Conservation (phyloP, 768 basidiomycete genomes). For the Lactifluus volemus region DNA sequence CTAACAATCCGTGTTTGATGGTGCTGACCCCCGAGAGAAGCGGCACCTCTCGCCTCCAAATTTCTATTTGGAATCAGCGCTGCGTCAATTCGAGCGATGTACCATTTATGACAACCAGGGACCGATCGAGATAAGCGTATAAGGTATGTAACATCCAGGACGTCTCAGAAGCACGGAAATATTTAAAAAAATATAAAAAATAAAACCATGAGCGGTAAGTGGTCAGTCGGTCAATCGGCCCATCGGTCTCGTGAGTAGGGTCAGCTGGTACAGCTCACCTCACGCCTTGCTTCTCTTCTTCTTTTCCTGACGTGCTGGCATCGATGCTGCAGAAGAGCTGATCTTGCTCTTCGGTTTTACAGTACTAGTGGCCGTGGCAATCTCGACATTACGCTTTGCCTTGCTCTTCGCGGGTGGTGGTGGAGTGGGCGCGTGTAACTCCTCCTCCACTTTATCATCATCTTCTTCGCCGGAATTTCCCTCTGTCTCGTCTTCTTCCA, state of each 20-base stretch:
- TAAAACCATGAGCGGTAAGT: not conserved
- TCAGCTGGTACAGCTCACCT: constrained; percentile 22
- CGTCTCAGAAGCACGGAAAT: constrained; percentile 2
- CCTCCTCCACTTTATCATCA: constrained; percentile 30
- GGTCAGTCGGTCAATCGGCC: not conserved
- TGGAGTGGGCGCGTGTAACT: constrained; percentile 24
- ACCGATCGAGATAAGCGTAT: constrained; percentile 18
- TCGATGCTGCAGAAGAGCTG: not conserved
- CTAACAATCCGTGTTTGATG: not conserved
- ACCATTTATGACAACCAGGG: constrained; percentile 5
- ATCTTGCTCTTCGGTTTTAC: constrained; percentile 8
- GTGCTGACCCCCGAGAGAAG: not conserved
- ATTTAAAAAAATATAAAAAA: constrained; percentile 4
- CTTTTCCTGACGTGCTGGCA: constrained; percentile 26
- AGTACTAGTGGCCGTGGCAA: not conserved
- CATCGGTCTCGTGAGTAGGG: constrained; percentile 6
- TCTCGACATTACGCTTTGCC: constrained; percentile 15
- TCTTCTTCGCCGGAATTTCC: constrained; percentile 25
- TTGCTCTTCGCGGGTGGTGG: constrained; percentile 23
- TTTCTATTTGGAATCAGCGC: constrained; percentile 7
- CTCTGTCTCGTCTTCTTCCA: constrained; percentile 3
- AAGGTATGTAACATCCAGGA: constrained; percentile 17
- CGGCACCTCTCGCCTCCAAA: not conserved
- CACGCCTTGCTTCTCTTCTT: constrained; percentile 38
- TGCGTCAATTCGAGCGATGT: constrained; percentile 4